Conservation (phyloP, 2,329 filamentous ascomycete genomes). For the Ceratocystis eucalypticola region DNA sequence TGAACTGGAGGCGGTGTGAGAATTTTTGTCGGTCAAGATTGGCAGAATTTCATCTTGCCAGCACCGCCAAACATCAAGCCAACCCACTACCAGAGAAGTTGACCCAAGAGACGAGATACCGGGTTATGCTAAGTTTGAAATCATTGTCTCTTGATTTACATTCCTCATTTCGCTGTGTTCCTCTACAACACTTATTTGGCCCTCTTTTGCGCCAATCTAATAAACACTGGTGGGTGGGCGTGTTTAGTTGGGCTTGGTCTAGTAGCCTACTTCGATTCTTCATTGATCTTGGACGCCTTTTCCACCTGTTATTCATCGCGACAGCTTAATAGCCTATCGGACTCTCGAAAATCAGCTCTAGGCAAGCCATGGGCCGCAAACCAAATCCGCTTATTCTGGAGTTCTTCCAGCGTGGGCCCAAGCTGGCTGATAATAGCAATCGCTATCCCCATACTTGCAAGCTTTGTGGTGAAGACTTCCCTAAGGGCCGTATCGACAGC, state of each 20-base stretch:
- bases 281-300: background rate
- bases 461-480: slow-evolving; percentile 74
- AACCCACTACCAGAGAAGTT: background rate
- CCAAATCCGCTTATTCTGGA: slow-evolving; percentile 75
- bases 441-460: slow-evolving; percentile 87
- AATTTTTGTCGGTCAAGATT: slow-evolving; percentile 31
- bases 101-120: background rate
- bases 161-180: background rate
- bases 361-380: slow-evolving; percentile 55
- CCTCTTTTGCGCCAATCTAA: background rate
- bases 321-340: background rate
- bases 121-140: background rate
- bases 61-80: slow-evolving; percentile 8
- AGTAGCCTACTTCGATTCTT: background rate
- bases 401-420: slow-evolving; percentile 76
- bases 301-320: background rate
- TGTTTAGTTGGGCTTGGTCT: background rate
- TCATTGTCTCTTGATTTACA: background rate
- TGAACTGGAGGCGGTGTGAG: slow-evolving; percentile 28
- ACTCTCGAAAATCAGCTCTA: background rate
- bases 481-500: slow-evolving; percentile 76
- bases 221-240: background rate
- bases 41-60: slow-evolving; percentile 27
- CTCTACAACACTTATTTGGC: background rate
- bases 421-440: slow-evolving; percentile 80